phyloP scores from a whole-genome alignment of 75 land plant genomes.

The Gnetum montanum region DNA sequence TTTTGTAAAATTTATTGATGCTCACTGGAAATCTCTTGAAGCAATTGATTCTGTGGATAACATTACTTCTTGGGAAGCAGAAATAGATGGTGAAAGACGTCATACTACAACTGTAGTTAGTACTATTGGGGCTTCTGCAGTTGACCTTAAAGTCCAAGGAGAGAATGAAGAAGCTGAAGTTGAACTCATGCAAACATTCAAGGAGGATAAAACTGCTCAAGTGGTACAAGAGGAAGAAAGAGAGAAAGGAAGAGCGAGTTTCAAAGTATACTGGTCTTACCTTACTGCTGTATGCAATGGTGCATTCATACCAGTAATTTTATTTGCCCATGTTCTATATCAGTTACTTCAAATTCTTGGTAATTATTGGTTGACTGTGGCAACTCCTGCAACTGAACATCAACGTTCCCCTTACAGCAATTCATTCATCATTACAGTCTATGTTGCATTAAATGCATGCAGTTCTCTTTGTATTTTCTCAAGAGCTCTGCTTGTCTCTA shows the following conservation, averaged over 20 bases:
- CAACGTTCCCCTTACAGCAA: slow-evolving; percentile 13
- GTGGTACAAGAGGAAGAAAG: slow-evolving; percentile 52
- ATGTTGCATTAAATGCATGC: slow-evolving; percentile 30
- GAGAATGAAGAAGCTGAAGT: too few species aligned
- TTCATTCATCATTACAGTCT: slow-evolving; percentile 26
- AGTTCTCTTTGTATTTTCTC: slow-evolving; percentile 46
- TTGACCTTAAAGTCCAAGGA: too few species aligned
- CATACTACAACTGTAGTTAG: too few species aligned
- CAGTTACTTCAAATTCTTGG: slow-evolving; percentile 62
- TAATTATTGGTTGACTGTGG: slow-evolving; percentile 84
- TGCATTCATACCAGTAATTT: slow-evolving; percentile 63
- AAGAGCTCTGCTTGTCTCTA: slow-evolving; percentile 39
- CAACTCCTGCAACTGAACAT: slow-evolving; percentile 21
- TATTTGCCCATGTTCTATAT: slow-evolving; percentile 47
- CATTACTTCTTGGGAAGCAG: slow-evolving; percentile 16
- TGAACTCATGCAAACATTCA: too few species aligned
- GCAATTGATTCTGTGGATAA: slow-evolving; percentile 9
- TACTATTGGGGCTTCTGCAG: too few species aligned
- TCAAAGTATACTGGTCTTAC: slow-evolving; percentile 50
- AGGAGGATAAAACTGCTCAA: slow-evolving; percentile 6
- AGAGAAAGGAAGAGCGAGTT: slow-evolving; percentile 53
- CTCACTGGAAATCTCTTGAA: slow-evolving; percentile 58
- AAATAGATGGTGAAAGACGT: not conserved
- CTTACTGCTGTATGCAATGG: slow-evolving; percentile 55
- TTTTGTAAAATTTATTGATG: slow-evolving; percentile 59